Evolutionary conservation across 345 rosid species (phyloP), one percentile per base, ranked within the genome.

Genomic region (Lepidium africanum): DNA sequence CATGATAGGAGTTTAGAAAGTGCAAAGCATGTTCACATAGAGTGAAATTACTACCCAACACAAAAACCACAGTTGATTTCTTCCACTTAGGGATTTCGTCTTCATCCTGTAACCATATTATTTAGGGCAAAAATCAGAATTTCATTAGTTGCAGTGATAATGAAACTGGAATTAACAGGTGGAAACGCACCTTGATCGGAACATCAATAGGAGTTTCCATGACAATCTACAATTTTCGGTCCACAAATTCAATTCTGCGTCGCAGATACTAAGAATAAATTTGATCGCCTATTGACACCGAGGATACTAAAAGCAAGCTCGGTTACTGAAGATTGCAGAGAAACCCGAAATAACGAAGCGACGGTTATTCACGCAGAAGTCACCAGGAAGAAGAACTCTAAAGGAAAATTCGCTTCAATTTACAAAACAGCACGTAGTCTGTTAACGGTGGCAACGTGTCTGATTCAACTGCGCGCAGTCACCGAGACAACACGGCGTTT

Each of bases 21-120:
- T 25, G 21, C 13, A 39, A 25, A 36, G 72, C 32, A 48, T 14
- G 19, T 9, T 53, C 14, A 53, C 42, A 66, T 43, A 16, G 39
- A 45, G 54, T 23, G 46, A 32, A 36, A 17, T 61, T 32, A 48
- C 80, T 78, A 92, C 98, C 98, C 75, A 92, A 64, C 76, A 92
- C 98, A 81, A 92, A 92, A 74, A 92, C 86, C 58, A 92, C 88
- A 2, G 69, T 81, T 13, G 91, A 85, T 48, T 89, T 87, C 81
- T 87, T 87, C 76, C 73, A 81, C 41, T 66, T 64, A 39, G 76
- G 23, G 61, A 38, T 79, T 72, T 73, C 82, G 41, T 73, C 69
- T 67, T 71, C 65, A 61, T 73, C 85, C 97, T 91, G 84, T 41
- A 78, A 62, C 36, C 50, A 21, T 81, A 43, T 17, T 2, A n/a